Evolutionary conservation across 805 yeast genomes (phyloP).

Genomic region (Kodamaea sagamina): DNA sequence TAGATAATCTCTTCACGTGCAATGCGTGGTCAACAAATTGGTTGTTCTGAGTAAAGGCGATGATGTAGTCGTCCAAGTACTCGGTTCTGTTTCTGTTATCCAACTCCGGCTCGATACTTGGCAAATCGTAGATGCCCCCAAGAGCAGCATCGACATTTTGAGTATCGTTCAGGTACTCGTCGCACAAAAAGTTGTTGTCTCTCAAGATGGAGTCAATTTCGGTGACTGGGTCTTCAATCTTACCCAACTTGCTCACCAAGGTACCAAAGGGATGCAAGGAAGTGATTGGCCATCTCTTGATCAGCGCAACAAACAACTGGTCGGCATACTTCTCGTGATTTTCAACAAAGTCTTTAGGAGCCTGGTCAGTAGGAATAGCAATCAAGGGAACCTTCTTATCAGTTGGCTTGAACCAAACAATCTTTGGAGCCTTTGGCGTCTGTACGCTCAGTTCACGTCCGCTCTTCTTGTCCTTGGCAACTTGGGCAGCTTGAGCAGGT

Average conservation of each 20-base stretch:
- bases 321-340: conserved; percentile 82
- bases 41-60: conserved; percentile 63
- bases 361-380: conserved; percentile 98
- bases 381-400: conserved; percentile 96
- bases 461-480: conserved; percentile 57
- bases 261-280: conserved; percentile 98
- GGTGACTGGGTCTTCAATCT: conserved; percentile 70
- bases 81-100: conserved; percentile 46
- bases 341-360: conserved; percentile 92
- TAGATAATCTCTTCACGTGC: conserved; percentile 66
- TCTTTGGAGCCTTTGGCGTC: conserved; percentile 70
- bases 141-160: conserved; percentile 19
- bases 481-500: conserved; percentile 92
- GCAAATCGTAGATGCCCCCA: conserved; percentile 35
- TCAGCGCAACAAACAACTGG: conserved; percentile 87
- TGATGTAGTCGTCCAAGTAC: conserved; percentile 59
- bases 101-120: conserved; percentile 41
- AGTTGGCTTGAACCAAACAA: conserved; percentile 98
- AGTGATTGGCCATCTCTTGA: conserved; percentile 98
- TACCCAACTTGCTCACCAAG: conserved; percentile 81
- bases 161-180: conserved; percentile 64
- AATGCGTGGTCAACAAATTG: conserved; percentile 73
- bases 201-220: conserved; percentile 88
- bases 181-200: conserved; percentile 80
- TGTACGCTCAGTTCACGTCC: conserved; percentile 50